These are phyloP conservation scores for Phytophthora quininea DNA, from an alignment of 352 stramenopile genomes.

Conservation along the genomic window DNA sequence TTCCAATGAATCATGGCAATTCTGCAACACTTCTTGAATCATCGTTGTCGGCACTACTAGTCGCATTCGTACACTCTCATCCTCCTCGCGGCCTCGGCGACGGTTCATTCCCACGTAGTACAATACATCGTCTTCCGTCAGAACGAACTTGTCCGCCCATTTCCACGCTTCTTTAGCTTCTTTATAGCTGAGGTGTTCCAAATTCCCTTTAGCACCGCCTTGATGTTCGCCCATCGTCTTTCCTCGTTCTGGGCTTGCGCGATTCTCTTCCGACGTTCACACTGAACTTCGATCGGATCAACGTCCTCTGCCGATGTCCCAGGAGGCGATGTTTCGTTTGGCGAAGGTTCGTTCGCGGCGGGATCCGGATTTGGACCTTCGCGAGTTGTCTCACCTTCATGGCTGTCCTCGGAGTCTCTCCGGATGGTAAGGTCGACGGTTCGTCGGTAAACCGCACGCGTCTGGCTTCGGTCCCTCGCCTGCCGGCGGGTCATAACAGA, in stretches of 20 bases:
- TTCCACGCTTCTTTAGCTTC: neutral
- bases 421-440: too few relatives aligned
- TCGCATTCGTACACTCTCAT: neutral
- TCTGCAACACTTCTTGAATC: constrained; percentile 9
- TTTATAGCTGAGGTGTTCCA: neutral
- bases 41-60: constrained; percentile 10
- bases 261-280: too few relatives aligned
- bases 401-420: too few relatives aligned
- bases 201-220: neutral
- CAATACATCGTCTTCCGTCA: neutral
- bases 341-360: too few relatives aligned
- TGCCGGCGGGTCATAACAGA: too few relatives aligned
- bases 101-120: neutral
- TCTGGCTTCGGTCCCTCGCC: too few relatives aligned
- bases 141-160: neutral
- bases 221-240: neutral
- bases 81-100: neutral
- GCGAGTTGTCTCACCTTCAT: too few relatives aligned
- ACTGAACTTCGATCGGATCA: too few relatives aligned
- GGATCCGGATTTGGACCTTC: too few relatives aligned
- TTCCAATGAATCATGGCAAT: constrained; percentile 10
- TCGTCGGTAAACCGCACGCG: too few relatives aligned
- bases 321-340: too few relatives aligned
- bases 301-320: too few relatives aligned
- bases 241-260: neutral